Evolutionary conservation across 164 flowering plant genomes (phyloP), one percentile per base, ranked within the genome.

Genomic region (Houttuynia cordata): DNA sequence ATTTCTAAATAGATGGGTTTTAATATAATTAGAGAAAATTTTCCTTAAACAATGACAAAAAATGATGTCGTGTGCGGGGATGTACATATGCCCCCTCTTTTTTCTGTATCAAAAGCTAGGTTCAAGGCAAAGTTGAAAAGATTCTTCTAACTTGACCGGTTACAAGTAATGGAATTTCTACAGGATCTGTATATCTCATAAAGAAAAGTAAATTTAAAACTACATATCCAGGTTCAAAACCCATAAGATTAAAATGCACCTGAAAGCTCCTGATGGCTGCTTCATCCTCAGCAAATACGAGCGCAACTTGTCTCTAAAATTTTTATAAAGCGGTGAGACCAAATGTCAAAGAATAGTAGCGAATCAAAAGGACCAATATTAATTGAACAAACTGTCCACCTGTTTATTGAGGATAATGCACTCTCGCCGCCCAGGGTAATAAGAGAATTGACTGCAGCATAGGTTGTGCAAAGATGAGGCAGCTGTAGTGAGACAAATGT

Each of bases 391-490:
- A 72, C 67, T 64, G 69, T 61, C 74, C 73, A 93, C 99, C 99
- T 88, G 79, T 93, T 80, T 69, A 90, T 90, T 59, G 99, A 90
- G 25, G 93, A 83, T 57, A 93, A 64, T 45, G 97, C 71, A 64
- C 55, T 74, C 13, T 79, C 67, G 52, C 96, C 81, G 6, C 99
- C 97, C 71, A 93, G 67, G 61, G 97, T 87, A 66, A 93, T 70
- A 61, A 93, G 90, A 68, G 97, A 64, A 78, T 86, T 86, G 40
- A 93, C 87, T 0, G 97, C 96, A 76, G 97, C 99, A 78, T 93
- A 93, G 70, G 91, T 93, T 70, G 99, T 93, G 62, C 96, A 95
- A 42, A 93, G 85, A 76, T 93, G 99, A 63, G 99, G 91, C 77
- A 93, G 55, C 99, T 93, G 82, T 14, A 72, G 23, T 19, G 57